Base-by-base conservation (phyloP, 106 monocot genomes). In the Iris macrosiphon region DNA sequence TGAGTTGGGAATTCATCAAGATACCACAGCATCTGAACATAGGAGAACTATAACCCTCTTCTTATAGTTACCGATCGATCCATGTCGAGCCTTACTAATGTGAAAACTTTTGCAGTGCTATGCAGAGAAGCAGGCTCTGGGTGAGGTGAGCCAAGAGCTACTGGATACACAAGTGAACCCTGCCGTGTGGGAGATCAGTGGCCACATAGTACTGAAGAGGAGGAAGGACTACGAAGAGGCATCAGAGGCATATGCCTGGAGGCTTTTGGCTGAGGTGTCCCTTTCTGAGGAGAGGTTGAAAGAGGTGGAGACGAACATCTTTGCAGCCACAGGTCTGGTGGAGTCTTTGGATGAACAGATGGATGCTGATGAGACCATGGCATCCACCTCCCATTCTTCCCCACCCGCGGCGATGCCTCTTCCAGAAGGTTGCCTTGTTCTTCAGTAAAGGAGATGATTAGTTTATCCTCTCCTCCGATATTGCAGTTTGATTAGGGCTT, bases 151-250 rank as follows among this genome's bases (percentile, higher is more conserved):
- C 59, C 75, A 75, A 59, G 79, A 84, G 51, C 34, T 84, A 0
- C 27, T 84, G 23, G 84, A 79, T 6, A 79, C 79, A 7, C 84
- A 84, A 57, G 84, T 84, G 22, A 84, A 84, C 60, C 84, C 84
- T 25, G 84, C 84, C 0, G 78, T 57, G 40, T 84, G 84, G 84
- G 84, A 84, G 79, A 84, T 84, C 7, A 75, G 79, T n/a, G 84
- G 84, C 29, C 79, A 79, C 60, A 75, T 84, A 39, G 84, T 84
- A 22, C 46, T 84, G 54, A 84, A 84, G 63, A 50, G 79, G 60
- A 75, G 49, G 67, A 47, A 68, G 34, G 84, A 84, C 67, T 84
- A 68, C 31, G 84, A 72, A 17, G 84, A 64, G 45, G 79, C 84
- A 19, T 64, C 75, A 4, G 84, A 84, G 58, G 59, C 62, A 17